Percentiles rank a stretch among this genome's conserved stretches.
phyloP scores from a whole-genome alignment of 148 eudicot species.

The Polygonum aviculare region DNA sequence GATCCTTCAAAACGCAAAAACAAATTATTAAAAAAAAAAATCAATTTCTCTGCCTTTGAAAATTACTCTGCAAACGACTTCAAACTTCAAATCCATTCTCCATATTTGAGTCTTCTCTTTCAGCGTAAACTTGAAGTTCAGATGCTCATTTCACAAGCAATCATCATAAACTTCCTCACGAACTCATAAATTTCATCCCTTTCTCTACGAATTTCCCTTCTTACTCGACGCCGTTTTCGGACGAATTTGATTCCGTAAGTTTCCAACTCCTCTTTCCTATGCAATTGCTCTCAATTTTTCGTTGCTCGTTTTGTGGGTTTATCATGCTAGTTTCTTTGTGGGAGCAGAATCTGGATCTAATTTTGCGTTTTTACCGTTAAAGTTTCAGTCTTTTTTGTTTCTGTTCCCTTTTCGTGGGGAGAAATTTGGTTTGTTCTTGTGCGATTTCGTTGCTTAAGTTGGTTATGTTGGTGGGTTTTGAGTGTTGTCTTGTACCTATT shows the following conservation, averaged over 20 bases:
- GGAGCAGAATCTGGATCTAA: not conserved
- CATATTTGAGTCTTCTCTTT: not conserved
- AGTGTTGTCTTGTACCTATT: too few species aligned
- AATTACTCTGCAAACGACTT: not conserved
- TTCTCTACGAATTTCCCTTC: not conserved
- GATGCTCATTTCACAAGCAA: not conserved
- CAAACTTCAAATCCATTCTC: not conserved
- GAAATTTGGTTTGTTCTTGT: too few species aligned
- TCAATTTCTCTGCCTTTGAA: not conserved
- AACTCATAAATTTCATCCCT: too few species aligned
- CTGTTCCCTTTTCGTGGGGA: too few species aligned
- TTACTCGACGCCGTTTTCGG: not conserved
- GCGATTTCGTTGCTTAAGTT: too few species aligned
- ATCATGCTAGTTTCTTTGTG: not conserved
- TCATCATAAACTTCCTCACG: not conserved
- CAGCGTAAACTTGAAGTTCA: not conserved
- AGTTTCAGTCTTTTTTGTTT: not conserved
- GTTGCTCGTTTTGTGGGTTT: not conserved
- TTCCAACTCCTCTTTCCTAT: not conserved
- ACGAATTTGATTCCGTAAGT: not conserved
- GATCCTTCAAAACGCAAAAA: not conserved
- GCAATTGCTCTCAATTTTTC: not conserved
- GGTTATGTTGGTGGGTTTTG: too few species aligned
- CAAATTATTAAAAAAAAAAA: not conserved
- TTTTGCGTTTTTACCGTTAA: not conserved